phyloP scores from a whole-genome alignment of 352 stramenopile species.

The Phytophthora multivora region DNA sequence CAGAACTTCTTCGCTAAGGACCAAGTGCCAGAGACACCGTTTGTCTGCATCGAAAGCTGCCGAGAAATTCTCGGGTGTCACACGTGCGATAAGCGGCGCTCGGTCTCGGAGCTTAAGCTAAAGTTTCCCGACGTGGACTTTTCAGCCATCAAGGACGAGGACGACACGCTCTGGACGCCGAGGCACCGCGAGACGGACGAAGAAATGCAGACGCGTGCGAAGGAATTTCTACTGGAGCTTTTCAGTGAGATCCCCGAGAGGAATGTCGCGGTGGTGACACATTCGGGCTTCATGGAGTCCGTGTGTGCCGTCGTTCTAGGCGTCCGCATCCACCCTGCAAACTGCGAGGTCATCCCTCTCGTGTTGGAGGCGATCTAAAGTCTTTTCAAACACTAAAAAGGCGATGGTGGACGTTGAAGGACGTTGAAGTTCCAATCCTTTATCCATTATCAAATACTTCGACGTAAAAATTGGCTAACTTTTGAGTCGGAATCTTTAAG shows the following conservation, averaged over 20 bases:
- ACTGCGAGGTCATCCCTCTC: constrained; percentile 59
- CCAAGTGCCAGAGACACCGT: constrained; percentile 19
- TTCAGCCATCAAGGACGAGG: constrained; percentile 51
- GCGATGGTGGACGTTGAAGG: constrained; percentile 1
- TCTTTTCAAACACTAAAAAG: too few species aligned
- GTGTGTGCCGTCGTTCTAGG: constrained; percentile 52
- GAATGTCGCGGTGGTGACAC: constrained; percentile 62
- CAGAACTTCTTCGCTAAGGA: constrained; percentile 23
- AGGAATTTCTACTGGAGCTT: constrained; percentile 53
- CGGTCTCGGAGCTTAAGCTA: constrained; percentile 42
- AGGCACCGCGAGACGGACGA: constrained; percentile 66
- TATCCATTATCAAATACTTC: constrained; percentile 4
- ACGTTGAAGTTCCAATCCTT: background rate
- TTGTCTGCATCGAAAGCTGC: constrained; percentile 57
- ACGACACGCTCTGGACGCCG: constrained; percentile 61
- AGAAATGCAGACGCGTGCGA: constrained; percentile 56
- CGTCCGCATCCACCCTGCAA: constrained; percentile 39
- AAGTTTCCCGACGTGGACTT: constrained; percentile 76
- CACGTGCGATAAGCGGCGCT: constrained; percentile 69
- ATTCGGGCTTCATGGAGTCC: constrained; percentile 75
- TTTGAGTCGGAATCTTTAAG: too few species aligned
- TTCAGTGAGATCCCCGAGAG: constrained; percentile 57
- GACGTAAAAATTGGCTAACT: background rate
- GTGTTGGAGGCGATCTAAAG: constrained; percentile 37
- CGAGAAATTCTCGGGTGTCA: constrained; percentile 69